These are phyloP conservation scores for Candida vartiovaarae DNA, from an alignment of 805 yeast genomes.

Conservation along the genomic window DNA sequence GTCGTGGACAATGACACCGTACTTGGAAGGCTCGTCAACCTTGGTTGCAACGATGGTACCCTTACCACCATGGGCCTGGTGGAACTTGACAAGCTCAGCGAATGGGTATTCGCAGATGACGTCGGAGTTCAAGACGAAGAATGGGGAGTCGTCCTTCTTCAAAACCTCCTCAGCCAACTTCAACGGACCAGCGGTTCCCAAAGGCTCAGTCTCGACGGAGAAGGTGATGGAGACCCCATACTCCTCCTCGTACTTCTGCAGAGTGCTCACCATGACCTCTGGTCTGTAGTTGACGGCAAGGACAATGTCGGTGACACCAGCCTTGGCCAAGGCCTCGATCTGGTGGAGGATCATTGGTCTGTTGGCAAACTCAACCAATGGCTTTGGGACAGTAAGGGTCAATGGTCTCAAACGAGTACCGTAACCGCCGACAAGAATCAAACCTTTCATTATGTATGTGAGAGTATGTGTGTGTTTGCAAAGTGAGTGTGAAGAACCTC, in stretches of 20 bases:
- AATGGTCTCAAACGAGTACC: constrained; percentile 99
- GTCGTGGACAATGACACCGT: constrained; percentile 99
- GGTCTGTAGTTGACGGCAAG: constrained; percentile 99
- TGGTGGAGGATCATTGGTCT: constrained; percentile 99
- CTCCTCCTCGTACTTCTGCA: constrained; percentile 88
- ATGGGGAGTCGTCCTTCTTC: constrained; percentile 92
- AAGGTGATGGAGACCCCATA: constrained; percentile 94
- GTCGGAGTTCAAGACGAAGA: constrained; percentile 96
- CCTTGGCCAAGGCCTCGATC: constrained; percentile 94
- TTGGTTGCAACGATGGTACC: constrained; percentile 99
- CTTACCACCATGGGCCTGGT: constrained; percentile 90
- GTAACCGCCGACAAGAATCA: constrained; percentile 98
- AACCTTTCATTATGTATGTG: constrained; percentile 71
- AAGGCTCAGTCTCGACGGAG: constrained; percentile 98
- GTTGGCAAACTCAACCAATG: constrained; percentile 96
- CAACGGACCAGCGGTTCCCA: constrained; percentile 99
- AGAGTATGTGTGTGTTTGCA: neutral
- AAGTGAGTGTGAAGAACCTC: too few relatives aligned
- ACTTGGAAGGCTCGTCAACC: constrained; percentile 98
- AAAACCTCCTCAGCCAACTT: constrained; percentile 92
- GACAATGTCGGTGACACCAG: constrained; percentile 98
- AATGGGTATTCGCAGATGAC: constrained; percentile 99
- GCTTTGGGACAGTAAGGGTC: constrained; percentile 91
- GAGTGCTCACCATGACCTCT: constrained; percentile 95
- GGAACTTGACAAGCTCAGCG: constrained; percentile 86